Percentiles rank a stretch among this genome's conserved stretches.
Conservation (phyloP, 2,329 filamentous ascomycete species). For the Curvularia sp. region DNA sequence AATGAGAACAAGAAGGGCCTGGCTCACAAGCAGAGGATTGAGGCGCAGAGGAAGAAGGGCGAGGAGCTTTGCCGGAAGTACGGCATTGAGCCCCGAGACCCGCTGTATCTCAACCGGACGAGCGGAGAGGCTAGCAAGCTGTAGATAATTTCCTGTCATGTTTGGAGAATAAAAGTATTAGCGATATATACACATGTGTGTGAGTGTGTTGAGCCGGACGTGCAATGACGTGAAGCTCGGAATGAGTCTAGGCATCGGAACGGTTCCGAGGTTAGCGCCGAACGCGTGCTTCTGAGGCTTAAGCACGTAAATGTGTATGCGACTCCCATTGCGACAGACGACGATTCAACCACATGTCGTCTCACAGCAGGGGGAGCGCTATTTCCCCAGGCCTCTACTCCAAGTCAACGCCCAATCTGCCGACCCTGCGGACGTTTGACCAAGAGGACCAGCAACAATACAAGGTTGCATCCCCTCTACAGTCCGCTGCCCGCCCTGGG, state of each 20-base stretch:
- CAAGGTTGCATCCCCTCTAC: slow-evolving; percentile 14
- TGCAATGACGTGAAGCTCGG: not conserved
- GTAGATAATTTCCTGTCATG: slow-evolving; percentile 30
- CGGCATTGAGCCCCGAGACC: slow-evolving; percentile 54
- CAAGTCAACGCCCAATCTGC: slow-evolving; percentile 57
- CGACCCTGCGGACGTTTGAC: slow-evolving; percentile 50
- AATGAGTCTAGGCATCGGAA: not conserved
- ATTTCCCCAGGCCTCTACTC: slow-evolving; percentile 54
- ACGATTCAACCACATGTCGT: slow-evolving; percentile 49
- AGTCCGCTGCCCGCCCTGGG: slow-evolving; percentile 14
- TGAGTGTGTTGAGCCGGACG: not conserved
- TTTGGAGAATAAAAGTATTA: not conserved
- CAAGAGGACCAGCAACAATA: slow-evolving; percentile 14
- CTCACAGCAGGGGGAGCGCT: slow-evolving; percentile 53
- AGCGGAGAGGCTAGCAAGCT: slow-evolving; percentile 53
- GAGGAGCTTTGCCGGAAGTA: slow-evolving; percentile 71
- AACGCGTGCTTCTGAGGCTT: slow-evolving; percentile 14
- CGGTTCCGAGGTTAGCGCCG: slow-evolving; percentile 9
- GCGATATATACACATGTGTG: not conserved
- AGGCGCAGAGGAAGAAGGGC: slow-evolving; percentile 69
- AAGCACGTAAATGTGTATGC: slow-evolving; percentile 33
- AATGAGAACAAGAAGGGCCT: slow-evolving; percentile 78
- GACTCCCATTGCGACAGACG: slow-evolving; percentile 7
- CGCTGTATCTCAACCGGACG: slow-evolving; percentile 52
- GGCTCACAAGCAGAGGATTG: slow-evolving; percentile 67